phyloP scores from a whole-genome alignment of 345 rosid species.

The Excoecaria cochinchinensis region DNA sequence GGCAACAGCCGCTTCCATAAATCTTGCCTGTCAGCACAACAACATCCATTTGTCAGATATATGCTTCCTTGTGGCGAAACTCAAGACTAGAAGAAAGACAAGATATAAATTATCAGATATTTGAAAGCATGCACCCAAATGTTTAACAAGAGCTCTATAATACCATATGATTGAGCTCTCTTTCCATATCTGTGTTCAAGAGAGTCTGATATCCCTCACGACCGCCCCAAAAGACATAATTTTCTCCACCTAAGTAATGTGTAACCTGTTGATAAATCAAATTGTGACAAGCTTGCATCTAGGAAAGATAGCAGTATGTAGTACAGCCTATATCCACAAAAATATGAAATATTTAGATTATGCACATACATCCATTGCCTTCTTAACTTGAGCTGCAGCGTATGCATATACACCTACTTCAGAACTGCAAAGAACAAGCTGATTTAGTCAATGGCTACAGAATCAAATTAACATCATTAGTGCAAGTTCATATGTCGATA shows the following conservation, averaged over 20 bases:
- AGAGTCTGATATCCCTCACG: conserved; percentile 97
- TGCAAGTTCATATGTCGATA: neutral
- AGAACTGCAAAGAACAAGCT: conserved; percentile 44
- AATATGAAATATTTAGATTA: neutral
- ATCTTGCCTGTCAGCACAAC: conserved; percentile 53
- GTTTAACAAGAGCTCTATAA: neutral
- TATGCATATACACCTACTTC: conserved; percentile 86
- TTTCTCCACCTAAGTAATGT: conserved; percentile 95
- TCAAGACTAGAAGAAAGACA: neutral
- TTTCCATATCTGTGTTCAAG: conserved; percentile 93
- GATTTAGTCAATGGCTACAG: neutral
- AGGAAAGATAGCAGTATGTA: neutral
- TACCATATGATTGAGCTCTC: conserved; percentile 88
- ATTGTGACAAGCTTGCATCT: neutral
- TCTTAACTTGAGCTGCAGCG: conserved; percentile 98
- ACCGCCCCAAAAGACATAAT: conserved; percentile 98
- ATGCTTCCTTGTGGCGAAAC: neutral
- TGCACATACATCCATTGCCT: conserved; percentile 76
- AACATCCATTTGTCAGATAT: neutral
- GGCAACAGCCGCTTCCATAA: conserved; percentile 78
- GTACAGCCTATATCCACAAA: neutral
- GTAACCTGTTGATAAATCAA: conserved; percentile 52
- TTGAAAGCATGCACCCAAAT: neutral
- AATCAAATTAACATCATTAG: neutral
- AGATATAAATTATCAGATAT: neutral